A percentile compares a stretch with the other conserved stretches of the same genome.
These are phyloP conservation scores for Tetracladium maxilliforme DNA, from an alignment of 2,329 filamentous ascomycete species.

Conservation along the genomic window DNA sequence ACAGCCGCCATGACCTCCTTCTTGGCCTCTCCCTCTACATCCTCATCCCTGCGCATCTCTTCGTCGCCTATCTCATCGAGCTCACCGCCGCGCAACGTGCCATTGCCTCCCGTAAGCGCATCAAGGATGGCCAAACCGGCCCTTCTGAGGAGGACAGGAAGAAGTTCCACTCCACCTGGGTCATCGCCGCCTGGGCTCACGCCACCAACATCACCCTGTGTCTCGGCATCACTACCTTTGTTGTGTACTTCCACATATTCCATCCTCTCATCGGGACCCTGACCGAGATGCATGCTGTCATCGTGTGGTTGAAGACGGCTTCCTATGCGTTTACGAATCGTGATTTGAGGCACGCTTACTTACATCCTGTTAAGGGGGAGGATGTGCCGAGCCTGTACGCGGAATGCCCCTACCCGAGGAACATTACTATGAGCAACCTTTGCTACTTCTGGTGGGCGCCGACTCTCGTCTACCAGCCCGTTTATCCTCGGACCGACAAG, in stretches of 20 bases:
- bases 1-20: slow-evolving; percentile 61
- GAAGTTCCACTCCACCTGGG: slow-evolving; percentile 65
- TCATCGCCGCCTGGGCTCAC: slow-evolving; percentile 65
- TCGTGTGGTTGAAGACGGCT: slow-evolving; percentile 91
- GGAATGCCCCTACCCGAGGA: slow-evolving; percentile 73
- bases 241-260: slow-evolving; percentile 83
- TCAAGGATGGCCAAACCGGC: slow-evolving; percentile 28
- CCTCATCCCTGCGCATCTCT: slow-evolving; percentile 78
- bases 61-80: slow-evolving; percentile 85
- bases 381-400: slow-evolving; percentile 68
- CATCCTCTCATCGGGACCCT: slow-evolving; percentile 89
- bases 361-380: slow-evolving; percentile 58
- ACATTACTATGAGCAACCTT: slow-evolving; percentile 79
- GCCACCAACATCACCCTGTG: slow-evolving; percentile 72
- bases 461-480: slow-evolving; percentile 90
- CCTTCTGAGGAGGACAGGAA: slow-evolving; percentile 44
- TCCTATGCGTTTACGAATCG: slow-evolving; percentile 96
- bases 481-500: slow-evolving; percentile 71
- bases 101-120: slow-evolving; percentile 46
- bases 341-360: slow-evolving; percentile 79
- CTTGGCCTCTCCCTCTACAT: slow-evolving; percentile 70
- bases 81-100: slow-evolving; percentile 68
- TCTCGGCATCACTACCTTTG: slow-evolving; percentile 63
- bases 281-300: slow-evolving; percentile 80
- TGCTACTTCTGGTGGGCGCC: slow-evolving; percentile 98